A percentile compares a stretch with the other conserved stretches of the same genome.
These are phyloP conservation scores for Rhizophora apiculata DNA, from an alignment of 345 rosid species.

Conservation along the genomic window DNA sequence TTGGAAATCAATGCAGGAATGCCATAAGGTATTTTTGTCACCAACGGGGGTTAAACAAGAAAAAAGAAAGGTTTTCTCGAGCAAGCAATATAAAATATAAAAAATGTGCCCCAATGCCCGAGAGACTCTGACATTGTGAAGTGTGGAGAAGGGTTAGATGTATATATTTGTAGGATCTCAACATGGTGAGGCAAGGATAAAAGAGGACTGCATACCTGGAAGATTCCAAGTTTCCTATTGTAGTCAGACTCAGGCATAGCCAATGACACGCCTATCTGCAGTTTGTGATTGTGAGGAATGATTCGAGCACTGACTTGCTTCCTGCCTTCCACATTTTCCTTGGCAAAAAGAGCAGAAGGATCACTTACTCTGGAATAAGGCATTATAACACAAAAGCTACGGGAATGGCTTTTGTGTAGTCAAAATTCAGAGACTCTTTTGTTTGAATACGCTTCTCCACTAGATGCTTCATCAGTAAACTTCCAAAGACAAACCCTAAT, in stretches of 20 bases:
- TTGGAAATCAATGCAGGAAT: too few species aligned
- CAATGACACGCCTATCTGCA: slow-evolving; percentile 30
- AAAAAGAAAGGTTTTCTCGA: too few species aligned
- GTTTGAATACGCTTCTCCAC: slow-evolving; percentile 29
- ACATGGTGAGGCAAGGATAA: background rate
- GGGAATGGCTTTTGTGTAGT: slow-evolving; percentile 31
- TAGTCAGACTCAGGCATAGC: slow-evolving; percentile 35
- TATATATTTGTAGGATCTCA: background rate
- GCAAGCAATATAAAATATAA: too few species aligned
- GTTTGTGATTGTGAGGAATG: slow-evolving; percentile 29
- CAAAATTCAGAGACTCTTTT: slow-evolving; percentile 26
- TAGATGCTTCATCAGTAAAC: slow-evolving; percentile 17
- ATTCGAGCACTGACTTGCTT: slow-evolving; percentile 5
- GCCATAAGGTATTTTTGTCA: too few species aligned
- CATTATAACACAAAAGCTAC: slow-evolving; percentile 20
- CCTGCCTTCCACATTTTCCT: slow-evolving; percentile 1
- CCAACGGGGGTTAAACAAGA: too few species aligned
- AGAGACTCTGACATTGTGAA: background rate
- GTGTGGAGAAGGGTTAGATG: background rate
- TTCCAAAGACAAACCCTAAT: slow-evolving; percentile 25
- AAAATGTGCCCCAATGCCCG: too few species aligned
- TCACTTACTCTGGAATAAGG: background rate
- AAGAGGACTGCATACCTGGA: slow-evolving; percentile 23
- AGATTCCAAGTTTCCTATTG: slow-evolving; percentile 33
- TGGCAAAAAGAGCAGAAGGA: background rate